phyloP scores from a whole-genome alignment of 768 basidiomycete species.

The Lanmaoa pseudosensibilis region DNA sequence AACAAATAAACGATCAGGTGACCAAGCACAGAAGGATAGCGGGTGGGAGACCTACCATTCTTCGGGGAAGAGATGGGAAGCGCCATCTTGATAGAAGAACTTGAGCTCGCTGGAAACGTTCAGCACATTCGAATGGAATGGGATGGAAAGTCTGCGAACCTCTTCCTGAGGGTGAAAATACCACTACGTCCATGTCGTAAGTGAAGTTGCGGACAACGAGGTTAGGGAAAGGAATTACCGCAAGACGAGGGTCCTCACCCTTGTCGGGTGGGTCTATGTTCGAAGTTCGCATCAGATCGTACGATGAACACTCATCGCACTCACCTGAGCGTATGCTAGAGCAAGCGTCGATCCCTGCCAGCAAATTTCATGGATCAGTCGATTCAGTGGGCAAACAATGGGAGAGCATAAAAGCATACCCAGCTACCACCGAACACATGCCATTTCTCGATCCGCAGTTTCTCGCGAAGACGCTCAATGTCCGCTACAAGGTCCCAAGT shows the following conservation, averaged over 20 bases:
- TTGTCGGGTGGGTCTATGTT: constrained; percentile 71
- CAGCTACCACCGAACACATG: constrained; percentile 95
- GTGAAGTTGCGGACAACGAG: not conserved
- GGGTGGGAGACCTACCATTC: constrained; percentile 60
- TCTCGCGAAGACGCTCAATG: constrained; percentile 76
- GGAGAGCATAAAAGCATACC: constrained; percentile 46
- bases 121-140: not conserved
- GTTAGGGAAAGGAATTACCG: constrained; percentile 44
- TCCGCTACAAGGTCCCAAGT: constrained; percentile 94
- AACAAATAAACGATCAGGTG: not conserved
- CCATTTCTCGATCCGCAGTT: constrained; percentile 82
- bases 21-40: not conserved
- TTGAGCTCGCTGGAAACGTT: constrained; percentile 58
- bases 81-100: constrained; percentile 91
- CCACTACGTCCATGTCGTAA: constrained; percentile 48
- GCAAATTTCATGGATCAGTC: not conserved
- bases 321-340: constrained; percentile 81
- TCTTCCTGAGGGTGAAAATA: constrained; percentile 84
- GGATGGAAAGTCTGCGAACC: constrained; percentile 37
- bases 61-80: constrained; percentile 82
- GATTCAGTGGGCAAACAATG: not conserved
- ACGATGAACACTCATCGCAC: not conserved
- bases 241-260: constrained; percentile 75
- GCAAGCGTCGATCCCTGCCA: constrained; percentile 81
- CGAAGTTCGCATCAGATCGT: not conserved